Evolutionary conservation across 2,329 filamentous ascomycete species (phyloP).

Genomic region (Orbilia brochopaga): DNA sequence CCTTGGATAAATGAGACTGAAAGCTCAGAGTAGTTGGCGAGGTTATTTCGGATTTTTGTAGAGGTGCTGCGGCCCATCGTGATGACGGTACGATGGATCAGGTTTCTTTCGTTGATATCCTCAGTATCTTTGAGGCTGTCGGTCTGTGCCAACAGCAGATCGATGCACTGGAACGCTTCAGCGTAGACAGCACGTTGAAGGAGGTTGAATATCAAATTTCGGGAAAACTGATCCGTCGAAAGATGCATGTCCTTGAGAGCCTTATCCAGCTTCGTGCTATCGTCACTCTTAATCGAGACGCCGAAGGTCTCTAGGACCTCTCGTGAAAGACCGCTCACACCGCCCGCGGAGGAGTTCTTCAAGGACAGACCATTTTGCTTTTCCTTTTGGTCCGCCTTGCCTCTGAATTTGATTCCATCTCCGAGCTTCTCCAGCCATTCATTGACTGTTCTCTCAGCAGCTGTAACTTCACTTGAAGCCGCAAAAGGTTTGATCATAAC

Average conservation of each 20-base stretch:
- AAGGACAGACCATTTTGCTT: constrained; percentile 27
- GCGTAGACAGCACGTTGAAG: constrained; percentile 77
- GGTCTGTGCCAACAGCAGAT: constrained; percentile 72
- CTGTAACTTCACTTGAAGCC: constrained; percentile 68
- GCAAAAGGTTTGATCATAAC: constrained; percentile 89
- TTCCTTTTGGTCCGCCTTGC: constrained; percentile 67
- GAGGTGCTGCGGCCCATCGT: constrained; percentile 80
- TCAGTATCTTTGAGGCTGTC: constrained; percentile 80
- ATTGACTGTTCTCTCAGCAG: constrained; percentile 75
- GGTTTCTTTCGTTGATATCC: constrained; percentile 93
- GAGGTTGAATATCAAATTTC: constrained; percentile 73
- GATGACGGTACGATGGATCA: constrained; percentile 89
- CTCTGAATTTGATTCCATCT: constrained; percentile 64
- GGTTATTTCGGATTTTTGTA: constrained; percentile 59
- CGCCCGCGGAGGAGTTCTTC: constrained; percentile 60
- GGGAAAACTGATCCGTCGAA: constrained; percentile 63
- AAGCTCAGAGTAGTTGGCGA: constrained; percentile 63
- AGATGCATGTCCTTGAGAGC: constrained; percentile 63
- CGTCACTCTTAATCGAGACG: constrained; percentile 60
- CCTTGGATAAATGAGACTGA: constrained; percentile 55
- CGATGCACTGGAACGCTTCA: constrained; percentile 72
- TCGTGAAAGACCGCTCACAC: constrained; percentile 73
- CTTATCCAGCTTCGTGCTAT: constrained; percentile 64
- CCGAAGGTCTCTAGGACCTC: constrained; percentile 74
- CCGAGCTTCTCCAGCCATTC: constrained; percentile 85